Evolutionary conservation across 371 early-diverging fungal genomes (phyloP), one percentile per base, ranked within the genome.

Genomic region (Mucor sp.): DNA sequence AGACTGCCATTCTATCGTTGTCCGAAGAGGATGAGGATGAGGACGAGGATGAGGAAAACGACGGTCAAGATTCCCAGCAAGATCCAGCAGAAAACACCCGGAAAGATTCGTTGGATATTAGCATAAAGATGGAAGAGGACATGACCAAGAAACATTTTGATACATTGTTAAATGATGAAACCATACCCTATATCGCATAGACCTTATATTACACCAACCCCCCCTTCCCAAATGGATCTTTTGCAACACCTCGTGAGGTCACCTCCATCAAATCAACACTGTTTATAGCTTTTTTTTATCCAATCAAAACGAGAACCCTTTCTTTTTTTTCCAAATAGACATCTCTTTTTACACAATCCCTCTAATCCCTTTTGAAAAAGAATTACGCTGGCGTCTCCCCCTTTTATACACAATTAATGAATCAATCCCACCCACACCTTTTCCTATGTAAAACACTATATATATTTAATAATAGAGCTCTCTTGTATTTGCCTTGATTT

Each of bases 161-260:
- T 61, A 70, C 73, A 44, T 30, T 83, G 58, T 50, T 79, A 44
- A 69, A 74, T 48, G 68, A 72, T 66, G 76, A 77, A 47, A 65
- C 65, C 68, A 79, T 80, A 72, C 77, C 80, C 71, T 83, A 83
- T 63, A 82, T 82, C 68, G 82, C 82, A 71, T 82, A 73, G 65
- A 32, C 19, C 6, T 23, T 56, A 19, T 56, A 47, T 39, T 59
- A 25, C 66, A 58, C 35, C 21, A 7, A 27, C 47, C 47, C 47
- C 60, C 60, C 60, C 43, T 41, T 50, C 47, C 47, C 44, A 28
- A 27, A 23, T 28, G 28, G 39, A 21, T 60, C 28, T 35, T 28
- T 28, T 60, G n/a, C 44, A 44, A 33, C 28, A 62, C 58, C 65
- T 58, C 65, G 65, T 65, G 65, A 58, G 65, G 47, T 58, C 65